Base-by-base conservation (phyloP, 768 basidiomycete genomes). In the Lyophyllum atratum region DNA sequence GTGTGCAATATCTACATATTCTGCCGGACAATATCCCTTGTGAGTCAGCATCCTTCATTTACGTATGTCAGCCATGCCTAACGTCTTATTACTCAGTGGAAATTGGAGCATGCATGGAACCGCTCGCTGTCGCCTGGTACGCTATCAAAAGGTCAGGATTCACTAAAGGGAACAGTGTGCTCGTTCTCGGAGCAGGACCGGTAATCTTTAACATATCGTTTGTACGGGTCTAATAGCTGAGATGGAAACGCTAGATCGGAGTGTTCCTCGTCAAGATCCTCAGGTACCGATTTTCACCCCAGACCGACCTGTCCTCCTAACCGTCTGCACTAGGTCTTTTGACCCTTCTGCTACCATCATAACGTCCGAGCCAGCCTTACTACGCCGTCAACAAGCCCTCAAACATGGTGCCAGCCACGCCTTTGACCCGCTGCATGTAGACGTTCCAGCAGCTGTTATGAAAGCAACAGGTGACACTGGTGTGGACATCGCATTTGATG, bases 401-500 rank as follows among this genome's bases (percentile, higher is more conserved):
- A 61, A 71, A 42, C 70, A 76, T 31, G 75, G 75, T 7, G 80
- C 80, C 2, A 71, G 73, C 17, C 63, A 65, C 21, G 70, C 70
- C 5, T 61, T 76, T 59, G 70, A 80, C 49, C 79, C 80, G 3
- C 64, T 59, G 9, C 29, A 60, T 9, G 45, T 53, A 4, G 67
- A 74, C 57, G 54, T 77, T 26, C 62, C 68, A 4, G 55, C 63
- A 0, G 66, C 63, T 1, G 67, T 70, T 6, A 48, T 67, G 21
- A 57, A 67, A 26, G 66, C 68, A 1, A 79, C 69, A 14, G 60
- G 52, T 29, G 68, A 67, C 12, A 40, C 60, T 3, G 80, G 80
- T 24, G 77, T 77, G 10, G 76, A 80, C 55, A 68, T 80, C 44
- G 77, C 72, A 4, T 80, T 80, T 59, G 81, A 83, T 44, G 78